These are phyloP conservation scores for Fusarium nurragi DNA, from an alignment of 2,329 filamentous ascomycete species.

Conservation along the genomic window DNA sequence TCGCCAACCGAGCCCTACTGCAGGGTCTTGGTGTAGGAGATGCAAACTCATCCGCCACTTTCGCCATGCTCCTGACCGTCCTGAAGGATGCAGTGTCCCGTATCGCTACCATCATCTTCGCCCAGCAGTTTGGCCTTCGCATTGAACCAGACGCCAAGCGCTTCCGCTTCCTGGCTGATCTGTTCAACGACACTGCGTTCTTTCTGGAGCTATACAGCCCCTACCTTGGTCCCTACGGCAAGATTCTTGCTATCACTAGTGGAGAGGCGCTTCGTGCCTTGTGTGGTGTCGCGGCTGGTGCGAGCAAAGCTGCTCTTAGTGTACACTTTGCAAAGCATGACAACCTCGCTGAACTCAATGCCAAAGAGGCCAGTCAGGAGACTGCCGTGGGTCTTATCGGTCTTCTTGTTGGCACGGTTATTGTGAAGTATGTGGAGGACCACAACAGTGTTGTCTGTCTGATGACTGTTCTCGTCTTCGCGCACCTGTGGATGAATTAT, in stretches of 20 bases:
- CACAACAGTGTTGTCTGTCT: conserved; percentile 76
- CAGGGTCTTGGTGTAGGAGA: conserved; percentile 85
- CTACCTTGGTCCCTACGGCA: conserved; percentile 66
- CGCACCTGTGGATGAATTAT: conserved; percentile 88
- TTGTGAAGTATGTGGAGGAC: conserved; percentile 79
- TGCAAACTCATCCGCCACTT: conserved; percentile 79
- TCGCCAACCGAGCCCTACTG: conserved; percentile 84
- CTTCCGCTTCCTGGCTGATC: conserved; percentile 85
- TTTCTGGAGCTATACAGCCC: conserved; percentile 87
- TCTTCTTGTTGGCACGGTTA: conserved; percentile 83
- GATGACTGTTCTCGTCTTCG: conserved; percentile 74
- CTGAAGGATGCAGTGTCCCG: conserved; percentile 83
- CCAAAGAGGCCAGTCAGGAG: conserved; percentile 94
- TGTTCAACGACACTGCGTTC: conserved; percentile 89
- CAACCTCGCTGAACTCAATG: conserved; percentile 92
- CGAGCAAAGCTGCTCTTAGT: conserved; percentile 88
- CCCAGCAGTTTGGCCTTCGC: conserved; percentile 80
- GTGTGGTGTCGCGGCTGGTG: conserved; percentile 90
- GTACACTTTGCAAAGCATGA: conserved; percentile 89
- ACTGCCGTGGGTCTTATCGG: conserved; percentile 90
- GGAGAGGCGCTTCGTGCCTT: conserved; percentile 67
- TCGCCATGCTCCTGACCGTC: conserved; percentile 82
- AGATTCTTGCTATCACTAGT: conserved; percentile 60
- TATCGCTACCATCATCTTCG: conserved; percentile 86
- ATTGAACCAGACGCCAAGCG: conserved; percentile 92